phyloP scores from a whole-genome alignment of 75 land plant species.

The Pinus albicaulis region DNA sequence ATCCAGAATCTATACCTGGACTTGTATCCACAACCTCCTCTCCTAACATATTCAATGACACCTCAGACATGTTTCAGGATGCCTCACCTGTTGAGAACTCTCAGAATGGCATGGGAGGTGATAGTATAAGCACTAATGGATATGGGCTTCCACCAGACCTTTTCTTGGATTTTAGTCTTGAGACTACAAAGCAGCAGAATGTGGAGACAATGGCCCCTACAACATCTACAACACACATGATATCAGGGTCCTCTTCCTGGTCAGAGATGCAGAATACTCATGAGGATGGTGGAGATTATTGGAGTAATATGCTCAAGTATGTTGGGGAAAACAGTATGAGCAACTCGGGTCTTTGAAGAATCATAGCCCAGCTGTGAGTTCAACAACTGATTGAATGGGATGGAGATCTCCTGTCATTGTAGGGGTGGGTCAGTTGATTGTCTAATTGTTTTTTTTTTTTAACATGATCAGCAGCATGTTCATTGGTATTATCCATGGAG shows the following conservation, averaged over 20 bases:
- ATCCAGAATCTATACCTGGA: background rate
- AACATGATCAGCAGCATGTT: too few species aligned
- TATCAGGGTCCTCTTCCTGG: background rate
- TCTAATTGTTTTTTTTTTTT: background rate
- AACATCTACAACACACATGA: background rate
- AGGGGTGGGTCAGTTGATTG: background rate
- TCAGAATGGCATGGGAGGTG: too few species aligned
- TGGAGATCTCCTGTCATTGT: background rate
- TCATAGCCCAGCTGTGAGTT: background rate
- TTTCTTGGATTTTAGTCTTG: constrained; percentile 4
- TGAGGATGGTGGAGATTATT: constrained; percentile 5
- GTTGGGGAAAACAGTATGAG: background rate
- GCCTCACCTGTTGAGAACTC: too few species aligned
- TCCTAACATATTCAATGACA: constrained; percentile 3
- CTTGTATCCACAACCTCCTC: constrained; percentile 1
- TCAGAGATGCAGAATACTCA: background rate
- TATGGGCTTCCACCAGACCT: constrained; percentile 1
- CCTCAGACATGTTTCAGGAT: background rate
- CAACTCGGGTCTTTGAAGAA: background rate
- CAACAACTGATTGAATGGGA: background rate
- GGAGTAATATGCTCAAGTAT: constrained; percentile 7
- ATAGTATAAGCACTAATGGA: background rate
- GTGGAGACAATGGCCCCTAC: background rate
- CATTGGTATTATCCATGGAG: too few species aligned
- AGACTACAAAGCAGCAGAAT: background rate